phyloP scores from a whole-genome alignment of 495 filamentous ascomycete genomes.

The Xylaria longipes region DNA sequence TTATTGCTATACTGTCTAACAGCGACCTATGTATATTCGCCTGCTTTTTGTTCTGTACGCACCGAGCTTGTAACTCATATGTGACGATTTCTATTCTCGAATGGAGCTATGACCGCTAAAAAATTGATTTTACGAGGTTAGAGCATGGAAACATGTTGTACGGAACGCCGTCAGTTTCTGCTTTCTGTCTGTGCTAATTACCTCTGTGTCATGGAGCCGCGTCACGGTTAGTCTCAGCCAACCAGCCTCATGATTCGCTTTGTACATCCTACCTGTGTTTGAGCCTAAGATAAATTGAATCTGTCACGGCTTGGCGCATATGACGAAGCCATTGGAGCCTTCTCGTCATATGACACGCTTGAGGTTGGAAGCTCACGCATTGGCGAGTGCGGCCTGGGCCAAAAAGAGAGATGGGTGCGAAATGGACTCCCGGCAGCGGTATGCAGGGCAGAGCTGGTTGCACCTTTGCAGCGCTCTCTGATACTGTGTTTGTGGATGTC shows the following conservation, averaged over 20 bases:
- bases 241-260: background rate
- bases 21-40: background rate
- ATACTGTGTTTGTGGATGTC: background rate
- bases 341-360: too few species aligned
- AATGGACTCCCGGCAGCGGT: background rate
- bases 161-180: background rate
- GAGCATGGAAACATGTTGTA: background rate
- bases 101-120: background rate
- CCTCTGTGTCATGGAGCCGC: background rate
- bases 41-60: background rate
- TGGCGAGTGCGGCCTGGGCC: background rate
- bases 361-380: background rate
- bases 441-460: background rate
- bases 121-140: background rate
- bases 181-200: background rate
- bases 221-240: background rate
- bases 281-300: background rate
- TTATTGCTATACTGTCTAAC: background rate
- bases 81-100: background rate
- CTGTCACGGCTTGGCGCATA: background rate
- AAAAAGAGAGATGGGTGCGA: background rate
- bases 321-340: background rate
- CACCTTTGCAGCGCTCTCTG: background rate
- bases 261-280: background rate
- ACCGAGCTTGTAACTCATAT: background rate